A percentile compares a stretch with the other conserved stretches of the same genome.
Conservation (phyloP, 2,329 filamentous ascomycete species). For the Didymella segeticola region DNA sequence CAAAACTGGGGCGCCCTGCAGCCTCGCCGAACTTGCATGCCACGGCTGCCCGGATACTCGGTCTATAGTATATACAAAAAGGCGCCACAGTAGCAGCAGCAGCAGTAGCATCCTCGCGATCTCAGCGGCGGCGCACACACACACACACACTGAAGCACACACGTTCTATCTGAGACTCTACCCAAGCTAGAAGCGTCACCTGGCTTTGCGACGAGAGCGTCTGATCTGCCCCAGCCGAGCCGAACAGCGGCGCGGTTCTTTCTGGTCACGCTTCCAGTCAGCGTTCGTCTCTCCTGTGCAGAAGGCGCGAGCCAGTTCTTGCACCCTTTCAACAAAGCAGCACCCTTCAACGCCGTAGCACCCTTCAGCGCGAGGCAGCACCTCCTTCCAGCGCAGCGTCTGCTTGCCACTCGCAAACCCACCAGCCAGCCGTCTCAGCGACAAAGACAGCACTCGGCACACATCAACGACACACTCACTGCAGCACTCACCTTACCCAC, state of each 20-base stretch:
- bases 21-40: slow-evolving; percentile 13
- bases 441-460: slow-evolving; percentile 8
- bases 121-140: neutral
- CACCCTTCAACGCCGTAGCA: too few species aligned
- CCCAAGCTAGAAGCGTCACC: slow-evolving; percentile 21
- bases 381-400: slow-evolving; percentile 20
- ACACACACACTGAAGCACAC: neutral
- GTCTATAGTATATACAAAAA: too few species aligned
- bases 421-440: neutral
- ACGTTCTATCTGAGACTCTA: slow-evolving; percentile 16
- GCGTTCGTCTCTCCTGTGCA: slow-evolving; percentile 16
- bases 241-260: slow-evolving; percentile 24
- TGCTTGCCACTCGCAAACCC: slow-evolving; percentile 3
- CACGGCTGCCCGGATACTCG: neutral
- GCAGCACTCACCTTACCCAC: neutral
- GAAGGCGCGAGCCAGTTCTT: slow-evolving; percentile 20
- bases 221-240: slow-evolving; percentile 20
- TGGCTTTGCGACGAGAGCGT: slow-evolving; percentile 19
- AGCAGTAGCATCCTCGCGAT: neutral
- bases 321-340: too few species aligned
- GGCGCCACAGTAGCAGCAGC: too few species aligned
- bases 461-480: neutral
- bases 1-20: slow-evolving; percentile 16
- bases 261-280: slow-evolving; percentile 33
- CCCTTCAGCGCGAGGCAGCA: too few species aligned